phyloP scores from a whole-genome alignment of 2,329 filamentous ascomycete species.

The Aspergillus jensenii region DNA sequence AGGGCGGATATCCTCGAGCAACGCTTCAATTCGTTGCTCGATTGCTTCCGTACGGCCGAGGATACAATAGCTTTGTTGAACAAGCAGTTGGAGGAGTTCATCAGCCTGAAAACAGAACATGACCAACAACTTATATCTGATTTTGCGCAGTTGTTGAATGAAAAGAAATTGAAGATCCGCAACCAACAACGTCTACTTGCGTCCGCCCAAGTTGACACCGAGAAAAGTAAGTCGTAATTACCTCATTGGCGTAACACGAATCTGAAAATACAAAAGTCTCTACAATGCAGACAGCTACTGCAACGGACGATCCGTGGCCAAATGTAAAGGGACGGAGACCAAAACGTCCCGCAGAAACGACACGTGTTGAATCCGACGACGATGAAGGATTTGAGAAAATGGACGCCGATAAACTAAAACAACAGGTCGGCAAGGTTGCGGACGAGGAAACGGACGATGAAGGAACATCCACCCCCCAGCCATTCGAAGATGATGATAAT shows the following conservation, averaged over 20 bases:
- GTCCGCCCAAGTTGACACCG: slow-evolving; percentile 47
- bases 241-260: not conserved
- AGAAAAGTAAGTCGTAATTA: slow-evolving; percentile 28
- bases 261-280: slow-evolving; percentile 22
- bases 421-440: slow-evolving; percentile 9
- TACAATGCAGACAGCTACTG: slow-evolving; percentile 23
- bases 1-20: slow-evolving; percentile 44
- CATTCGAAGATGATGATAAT: slow-evolving; percentile 32
- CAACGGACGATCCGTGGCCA: slow-evolving; percentile 13
- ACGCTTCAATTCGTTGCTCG: slow-evolving; percentile 43
- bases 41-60: slow-evolving; percentile 46
- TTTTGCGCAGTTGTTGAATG: slow-evolving; percentile 59
- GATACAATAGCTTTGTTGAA: slow-evolving; percentile 53
- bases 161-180: slow-evolving; percentile 65
- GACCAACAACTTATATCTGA: slow-evolving; percentile 59
- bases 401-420: slow-evolving; percentile 29
- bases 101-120: slow-evolving; percentile 56
- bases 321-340: slow-evolving; percentile 14
- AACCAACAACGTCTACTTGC: slow-evolving; percentile 60
- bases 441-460: slow-evolving; percentile 29
- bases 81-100: slow-evolving; percentile 58
- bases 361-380: slow-evolving; percentile 25
- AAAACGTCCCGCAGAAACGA: slow-evolving; percentile 30
- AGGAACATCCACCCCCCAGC: slow-evolving; percentile 29
- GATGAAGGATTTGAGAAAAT: slow-evolving; percentile 40